phyloP scores from a whole-genome alignment of 1,139 yeast genomes.

The Yamadazyma triangularis region DNA sequence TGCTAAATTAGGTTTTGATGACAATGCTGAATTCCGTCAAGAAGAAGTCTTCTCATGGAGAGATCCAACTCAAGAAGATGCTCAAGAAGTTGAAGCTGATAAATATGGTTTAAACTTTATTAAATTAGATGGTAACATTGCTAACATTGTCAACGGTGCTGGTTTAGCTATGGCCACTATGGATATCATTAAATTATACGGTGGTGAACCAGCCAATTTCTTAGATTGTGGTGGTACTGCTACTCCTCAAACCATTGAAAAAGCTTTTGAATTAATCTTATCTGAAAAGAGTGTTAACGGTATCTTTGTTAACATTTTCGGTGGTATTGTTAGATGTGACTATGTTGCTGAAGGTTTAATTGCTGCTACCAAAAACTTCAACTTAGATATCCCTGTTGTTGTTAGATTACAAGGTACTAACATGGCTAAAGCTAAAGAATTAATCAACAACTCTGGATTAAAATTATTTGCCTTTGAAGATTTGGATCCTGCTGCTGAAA shows the following conservation, averaged over 20 bases:
- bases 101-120: slow-evolving; percentile 90
- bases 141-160: slow-evolving; percentile 98
- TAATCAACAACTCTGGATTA: slow-evolving; percentile 85
- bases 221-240: slow-evolving; percentile 99
- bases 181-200: slow-evolving; percentile 97
- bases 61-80: slow-evolving; percentile 96
- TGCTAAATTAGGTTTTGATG: slow-evolving; percentile 97
- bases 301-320: slow-evolving; percentile 96
- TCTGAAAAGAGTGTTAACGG: slow-evolving; percentile 89
- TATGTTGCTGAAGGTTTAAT: slow-evolving; percentile 97
- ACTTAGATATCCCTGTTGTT: slow-evolving; percentile 89
- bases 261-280: slow-evolving; percentile 91
- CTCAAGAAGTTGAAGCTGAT: slow-evolving; percentile 92
- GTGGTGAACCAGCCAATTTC: slow-evolving; percentile 99
- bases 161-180: slow-evolving; percentile 99
- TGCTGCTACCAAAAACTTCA: slow-evolving; percentile 93
- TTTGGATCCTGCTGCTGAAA: slow-evolving; percentile 96
- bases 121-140: slow-evolving; percentile 97
- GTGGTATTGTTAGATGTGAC: slow-evolving; percentile 99
- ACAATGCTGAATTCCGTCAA: slow-evolving; percentile 94
- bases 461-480: slow-evolving; percentile 90
- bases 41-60: slow-evolving; percentile 94
- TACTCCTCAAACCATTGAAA: slow-evolving; percentile 95
- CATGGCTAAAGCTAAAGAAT: slow-evolving; percentile 80
- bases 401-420: slow-evolving; percentile 99